Conservation (phyloP, 1,284 basidiomycete genomes). For the Trichosporon sp. region DNA sequence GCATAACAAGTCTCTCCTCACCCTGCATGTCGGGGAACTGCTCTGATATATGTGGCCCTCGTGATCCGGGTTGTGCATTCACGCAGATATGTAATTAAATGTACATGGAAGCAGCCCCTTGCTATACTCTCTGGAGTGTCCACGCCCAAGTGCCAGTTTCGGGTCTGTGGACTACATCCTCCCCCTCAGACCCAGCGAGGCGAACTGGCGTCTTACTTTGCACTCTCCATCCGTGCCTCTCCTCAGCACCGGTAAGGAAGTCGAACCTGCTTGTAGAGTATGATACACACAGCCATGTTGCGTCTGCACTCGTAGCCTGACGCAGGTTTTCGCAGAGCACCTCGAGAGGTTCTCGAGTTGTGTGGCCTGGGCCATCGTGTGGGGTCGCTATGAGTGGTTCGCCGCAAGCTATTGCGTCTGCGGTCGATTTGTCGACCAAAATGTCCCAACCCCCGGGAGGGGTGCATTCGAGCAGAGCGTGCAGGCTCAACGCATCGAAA, state of each 20-base stretch:
- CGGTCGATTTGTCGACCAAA: conserved; percentile 44
- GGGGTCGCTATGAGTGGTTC: neutral
- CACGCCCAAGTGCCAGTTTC: conserved; percentile 18
- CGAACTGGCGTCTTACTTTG: neutral
- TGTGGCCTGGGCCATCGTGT: neutral
- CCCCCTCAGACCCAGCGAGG: neutral
- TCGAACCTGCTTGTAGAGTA: conserved; percentile 39
- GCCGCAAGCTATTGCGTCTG: conserved; percentile 45
- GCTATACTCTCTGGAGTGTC: conserved; percentile 1
- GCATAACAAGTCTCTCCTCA: conserved; percentile 37
- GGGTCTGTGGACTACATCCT: conserved; percentile 12
- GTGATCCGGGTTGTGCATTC: neutral
- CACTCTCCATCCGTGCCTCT: conserved; percentile 4
- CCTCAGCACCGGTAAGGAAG: conserved; percentile 10
- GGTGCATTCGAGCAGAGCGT: neutral
- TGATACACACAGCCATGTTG: conserved; percentile 35
- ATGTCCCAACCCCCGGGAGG: conserved; percentile 31
- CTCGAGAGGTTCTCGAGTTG: conserved; percentile 23
- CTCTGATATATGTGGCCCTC: neutral
- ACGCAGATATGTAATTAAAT: neutral
- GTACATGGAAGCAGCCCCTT: neutral
- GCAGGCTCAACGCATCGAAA: conserved; percentile 10
- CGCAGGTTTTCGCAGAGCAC: conserved; percentile 29
- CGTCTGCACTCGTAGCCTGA: conserved; percentile 18
- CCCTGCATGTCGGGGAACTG: conserved; percentile 28